Percentiles rank a stretch among this genome's conserved stretches.
These are phyloP conservation scores for Lyophyllum atratum DNA, from an alignment of 768 basidiomycete species.

Conservation along the genomic window DNA sequence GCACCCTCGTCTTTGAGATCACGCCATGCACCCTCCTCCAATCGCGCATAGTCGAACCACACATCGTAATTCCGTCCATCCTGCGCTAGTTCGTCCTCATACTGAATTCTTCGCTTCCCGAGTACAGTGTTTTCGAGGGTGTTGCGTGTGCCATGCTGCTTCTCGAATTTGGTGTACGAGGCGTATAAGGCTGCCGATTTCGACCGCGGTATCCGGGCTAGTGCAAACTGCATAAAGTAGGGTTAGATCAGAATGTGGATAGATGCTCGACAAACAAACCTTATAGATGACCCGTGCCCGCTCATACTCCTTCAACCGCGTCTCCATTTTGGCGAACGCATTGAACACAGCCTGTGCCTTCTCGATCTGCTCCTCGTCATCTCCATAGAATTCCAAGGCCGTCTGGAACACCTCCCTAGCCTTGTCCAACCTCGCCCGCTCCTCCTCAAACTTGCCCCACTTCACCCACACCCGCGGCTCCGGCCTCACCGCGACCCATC, in stretches of 20 bases:
- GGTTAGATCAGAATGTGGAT: neutral
- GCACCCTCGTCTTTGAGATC: conserved; percentile 77
- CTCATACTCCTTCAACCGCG: conserved; percentile 92
- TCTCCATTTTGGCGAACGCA: conserved; percentile 98
- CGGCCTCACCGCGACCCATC: conserved; percentile 77
- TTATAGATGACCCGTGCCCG: conserved; percentile 97
- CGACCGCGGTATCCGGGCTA: conserved; percentile 87
- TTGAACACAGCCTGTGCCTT: conserved; percentile 95
- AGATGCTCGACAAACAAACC: conserved; percentile 40
- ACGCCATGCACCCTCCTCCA: conserved; percentile 87
- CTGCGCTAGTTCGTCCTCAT: conserved; percentile 92
- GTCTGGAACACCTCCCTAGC: conserved; percentile 89
- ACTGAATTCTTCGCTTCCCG: conserved; percentile 97
- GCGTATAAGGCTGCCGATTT: conserved; percentile 89
- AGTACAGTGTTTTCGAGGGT: conserved; percentile 93
- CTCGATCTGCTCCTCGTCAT: conserved; percentile 90
- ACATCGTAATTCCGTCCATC: conserved; percentile 95
- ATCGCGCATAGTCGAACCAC: conserved; percentile 95
- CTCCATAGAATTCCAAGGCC: conserved; percentile 86
- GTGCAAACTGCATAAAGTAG: conserved; percentile 73
- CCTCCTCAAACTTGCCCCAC: conserved; percentile 87
- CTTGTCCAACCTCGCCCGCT: conserved; percentile 71
- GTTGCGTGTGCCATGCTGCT: conserved; percentile 89
- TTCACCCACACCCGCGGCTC: conserved; percentile 86
- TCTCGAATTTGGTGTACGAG: conserved; percentile 96